phyloP scores from a whole-genome alignment of 148 eudicot species.

The Fagopyrum tataricum region DNA sequence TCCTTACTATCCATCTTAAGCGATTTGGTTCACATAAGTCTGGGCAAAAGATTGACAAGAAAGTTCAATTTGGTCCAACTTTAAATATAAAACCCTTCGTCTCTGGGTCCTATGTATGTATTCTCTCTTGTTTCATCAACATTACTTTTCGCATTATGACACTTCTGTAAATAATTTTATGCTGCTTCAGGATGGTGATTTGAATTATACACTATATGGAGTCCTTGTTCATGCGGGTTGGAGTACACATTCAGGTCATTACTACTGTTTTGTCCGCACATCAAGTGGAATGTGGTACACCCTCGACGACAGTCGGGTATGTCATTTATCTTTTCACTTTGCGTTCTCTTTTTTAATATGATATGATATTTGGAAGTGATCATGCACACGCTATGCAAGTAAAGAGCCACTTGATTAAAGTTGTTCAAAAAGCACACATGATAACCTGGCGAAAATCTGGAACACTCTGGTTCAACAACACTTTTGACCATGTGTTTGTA shows the following conservation, averaged over 20 bases:
- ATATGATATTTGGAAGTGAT: background rate
- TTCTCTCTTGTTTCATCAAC: background rate
- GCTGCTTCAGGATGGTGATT: constrained; percentile 61
- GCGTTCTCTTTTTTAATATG: background rate
- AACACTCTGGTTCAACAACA: no score
- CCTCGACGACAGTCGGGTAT: constrained; percentile 89
- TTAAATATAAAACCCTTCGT: constrained; percentile 85
- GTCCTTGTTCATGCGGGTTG: constrained; percentile 94
- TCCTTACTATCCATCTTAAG: constrained; percentile 77
- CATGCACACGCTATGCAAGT: background rate
- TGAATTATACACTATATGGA: constrained; percentile 87
- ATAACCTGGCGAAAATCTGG: background rate
- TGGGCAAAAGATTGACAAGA: constrained; percentile 80
- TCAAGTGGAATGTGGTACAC: constrained; percentile 90
- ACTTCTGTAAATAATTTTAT: background rate
- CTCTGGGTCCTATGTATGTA: constrained; percentile 69
- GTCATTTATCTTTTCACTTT: constrained; percentile 4
- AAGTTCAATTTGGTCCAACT: constrained; percentile 56
- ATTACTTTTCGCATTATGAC: background rate
- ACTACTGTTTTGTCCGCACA: constrained; percentile 84
- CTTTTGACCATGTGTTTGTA: background rate
- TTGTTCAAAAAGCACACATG: background rate
- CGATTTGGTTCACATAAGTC: constrained; percentile 63
- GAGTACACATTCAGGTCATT: constrained; percentile 95
- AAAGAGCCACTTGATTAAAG: background rate